phyloP scores from a whole-genome alignment of 768 basidiomycete species.

The Boletus rufocinnamomeus region DNA sequence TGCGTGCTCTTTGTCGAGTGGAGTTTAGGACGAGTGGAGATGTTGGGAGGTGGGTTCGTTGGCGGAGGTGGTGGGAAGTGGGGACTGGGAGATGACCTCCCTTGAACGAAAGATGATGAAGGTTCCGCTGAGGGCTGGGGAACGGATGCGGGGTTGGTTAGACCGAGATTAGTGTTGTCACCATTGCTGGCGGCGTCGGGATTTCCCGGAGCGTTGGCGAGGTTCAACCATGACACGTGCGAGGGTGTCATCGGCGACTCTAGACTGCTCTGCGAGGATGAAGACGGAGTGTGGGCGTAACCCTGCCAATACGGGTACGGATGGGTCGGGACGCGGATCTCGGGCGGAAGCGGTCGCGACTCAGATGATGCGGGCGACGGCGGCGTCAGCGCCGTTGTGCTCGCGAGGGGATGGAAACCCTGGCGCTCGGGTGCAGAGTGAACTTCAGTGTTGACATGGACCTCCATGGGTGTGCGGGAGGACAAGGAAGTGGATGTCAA shows the following conservation, averaged over 20 bases:
- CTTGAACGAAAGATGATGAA: constrained; percentile 16
- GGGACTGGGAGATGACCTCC: constrained; percentile 31
- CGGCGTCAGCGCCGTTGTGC: constrained; percentile 19
- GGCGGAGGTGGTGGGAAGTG: constrained; percentile 38
- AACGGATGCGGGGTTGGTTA: neutral
- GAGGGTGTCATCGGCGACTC: constrained; percentile 39
- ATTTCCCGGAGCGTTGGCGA: constrained; percentile 12
- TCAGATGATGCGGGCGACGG: constrained; percentile 25
- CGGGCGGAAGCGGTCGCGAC: constrained; percentile 30
- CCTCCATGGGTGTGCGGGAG: constrained; percentile 21
- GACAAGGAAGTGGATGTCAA: constrained; percentile 4
- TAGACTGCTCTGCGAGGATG: constrained; percentile 35
- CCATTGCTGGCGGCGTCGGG: constrained; percentile 7
- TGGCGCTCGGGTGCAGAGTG: constrained; percentile 23
- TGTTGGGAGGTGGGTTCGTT: constrained; percentile 32
- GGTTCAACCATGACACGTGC: constrained; percentile 41
- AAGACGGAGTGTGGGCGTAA: constrained; percentile 30
- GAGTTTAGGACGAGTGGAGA: constrained; percentile 35
- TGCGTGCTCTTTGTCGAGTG: constrained; percentile 41
- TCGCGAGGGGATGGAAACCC: constrained; percentile 21
- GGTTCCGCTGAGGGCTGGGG: constrained; percentile 7
- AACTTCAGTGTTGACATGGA: constrained; percentile 34
- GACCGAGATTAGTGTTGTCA: constrained; percentile 7
- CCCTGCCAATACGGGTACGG: constrained; percentile 39
- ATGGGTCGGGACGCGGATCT: constrained; percentile 35